Evolutionary conservation across 495 filamentous ascomycete species (phyloP).

Genomic region (Beverwykella pulmonaria): DNA sequence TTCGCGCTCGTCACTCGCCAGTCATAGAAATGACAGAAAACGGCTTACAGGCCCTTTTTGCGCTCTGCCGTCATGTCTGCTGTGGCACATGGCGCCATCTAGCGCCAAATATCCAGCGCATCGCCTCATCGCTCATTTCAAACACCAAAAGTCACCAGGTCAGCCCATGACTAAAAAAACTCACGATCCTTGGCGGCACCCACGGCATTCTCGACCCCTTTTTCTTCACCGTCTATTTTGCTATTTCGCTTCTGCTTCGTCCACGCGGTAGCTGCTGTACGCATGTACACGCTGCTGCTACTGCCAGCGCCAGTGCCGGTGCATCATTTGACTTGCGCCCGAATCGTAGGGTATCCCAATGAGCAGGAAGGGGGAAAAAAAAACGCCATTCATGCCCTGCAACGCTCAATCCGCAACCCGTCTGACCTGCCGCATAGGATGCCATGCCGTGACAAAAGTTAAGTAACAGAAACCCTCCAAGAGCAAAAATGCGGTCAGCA

Average conservation of each 20-base stretch:
- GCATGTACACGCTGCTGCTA: background rate
- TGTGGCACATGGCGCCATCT: background rate
- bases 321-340: background rate
- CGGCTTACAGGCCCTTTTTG: too few species aligned
- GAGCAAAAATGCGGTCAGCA: background rate
- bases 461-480: slow-evolving; percentile 33
- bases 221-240: slow-evolving; percentile 14
- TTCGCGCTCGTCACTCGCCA: too few species aligned
- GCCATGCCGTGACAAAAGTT: slow-evolving; percentile 16
- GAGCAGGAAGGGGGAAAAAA: too few species aligned
- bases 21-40: too few species aligned
- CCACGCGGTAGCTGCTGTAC: background rate
- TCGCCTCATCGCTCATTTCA: slow-evolving; percentile 8
- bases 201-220: slow-evolving; percentile 5
- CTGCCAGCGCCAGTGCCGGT: background rate
- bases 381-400: slow-evolving; percentile 37
- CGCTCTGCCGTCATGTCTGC: too few species aligned
- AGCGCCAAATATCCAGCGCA: background rate
- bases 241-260: background rate
- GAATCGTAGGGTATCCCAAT: slow-evolving; percentile 33
- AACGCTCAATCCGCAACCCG: slow-evolving; percentile 2
- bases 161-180: slow-evolving; percentile 8
- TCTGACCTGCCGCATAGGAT: background rate
- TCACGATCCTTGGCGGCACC: slow-evolving; percentile 39
- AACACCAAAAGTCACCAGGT: slow-evolving; percentile 28